phyloP scores from a whole-genome alignment of 805 yeast species.

The Yamadazyma ubonensis region DNA sequence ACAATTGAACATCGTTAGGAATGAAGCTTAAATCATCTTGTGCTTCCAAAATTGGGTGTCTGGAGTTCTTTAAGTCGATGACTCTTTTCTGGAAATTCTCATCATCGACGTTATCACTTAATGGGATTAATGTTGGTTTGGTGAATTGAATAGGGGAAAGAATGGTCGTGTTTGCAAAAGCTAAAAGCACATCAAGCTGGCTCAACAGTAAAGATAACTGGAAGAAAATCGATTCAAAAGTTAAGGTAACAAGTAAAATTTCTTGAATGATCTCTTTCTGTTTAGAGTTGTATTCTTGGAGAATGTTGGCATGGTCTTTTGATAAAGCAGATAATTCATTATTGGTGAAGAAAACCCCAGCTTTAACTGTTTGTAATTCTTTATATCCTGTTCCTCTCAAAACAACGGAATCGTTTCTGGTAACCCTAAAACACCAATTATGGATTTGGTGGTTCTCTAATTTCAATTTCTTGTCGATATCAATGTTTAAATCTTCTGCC shows the following conservation, averaged over 20 bases:
- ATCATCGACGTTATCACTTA: slow-evolving; percentile 31
- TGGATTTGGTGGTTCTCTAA: slow-evolving; percentile 82
- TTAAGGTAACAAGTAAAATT: slow-evolving; percentile 73
- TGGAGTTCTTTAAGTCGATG: slow-evolving; percentile 64
- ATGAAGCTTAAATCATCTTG: slow-evolving; percentile 91
- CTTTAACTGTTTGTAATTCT: slow-evolving; percentile 89
- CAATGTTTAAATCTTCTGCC: slow-evolving; percentile 76
- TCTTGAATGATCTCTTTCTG: slow-evolving; percentile 81
- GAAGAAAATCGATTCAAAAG: slow-evolving; percentile 78
- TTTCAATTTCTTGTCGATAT: slow-evolving; percentile 83
- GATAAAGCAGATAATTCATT: slow-evolving; percentile 59
- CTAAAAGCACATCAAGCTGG: slow-evolving; percentile 75
- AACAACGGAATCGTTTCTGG: slow-evolving; percentile 83
- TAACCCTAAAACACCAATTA: slow-evolving; percentile 93
- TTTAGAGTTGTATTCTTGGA: slow-evolving; percentile 66
- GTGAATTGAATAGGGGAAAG: slow-evolving; percentile 78
- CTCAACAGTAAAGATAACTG: slow-evolving; percentile 64
- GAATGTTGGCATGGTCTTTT: slow-evolving; percentile 54
- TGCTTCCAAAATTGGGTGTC: slow-evolving; percentile 93
- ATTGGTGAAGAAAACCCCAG: slow-evolving; percentile 92
- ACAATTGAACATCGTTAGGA: slow-evolving; percentile 79
- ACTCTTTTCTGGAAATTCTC: slow-evolving; percentile 38
- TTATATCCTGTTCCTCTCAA: slow-evolving; percentile 61
- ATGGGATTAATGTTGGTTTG: slow-evolving; percentile 65
- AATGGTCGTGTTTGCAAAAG: slow-evolving; percentile 82